Evolutionary conservation across 352 stramenopile species (phyloP).

Genomic region (Thalassiosira mediterranea): DNA sequence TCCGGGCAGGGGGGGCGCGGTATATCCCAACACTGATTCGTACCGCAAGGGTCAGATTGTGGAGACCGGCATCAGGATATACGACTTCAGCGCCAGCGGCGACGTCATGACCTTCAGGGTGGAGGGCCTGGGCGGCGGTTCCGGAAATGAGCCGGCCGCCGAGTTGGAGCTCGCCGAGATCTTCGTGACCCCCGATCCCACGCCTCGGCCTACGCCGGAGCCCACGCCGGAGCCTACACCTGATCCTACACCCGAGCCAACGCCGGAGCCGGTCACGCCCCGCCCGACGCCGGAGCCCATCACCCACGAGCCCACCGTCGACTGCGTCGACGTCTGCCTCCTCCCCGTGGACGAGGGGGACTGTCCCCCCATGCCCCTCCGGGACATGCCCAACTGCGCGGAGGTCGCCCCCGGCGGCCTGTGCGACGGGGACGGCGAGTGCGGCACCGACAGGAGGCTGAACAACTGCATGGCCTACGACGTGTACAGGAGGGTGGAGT

Average conservation of each 20-base stretch:
- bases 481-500: slow-evolving; percentile 35
- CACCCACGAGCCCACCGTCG: not conserved
- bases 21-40: slow-evolving; percentile 56
- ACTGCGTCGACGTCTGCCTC: slow-evolving; percentile 35
- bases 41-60: slow-evolving; percentile 35
- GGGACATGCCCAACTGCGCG: slow-evolving; percentile 24
- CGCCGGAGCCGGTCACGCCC: slow-evolving; percentile 1
- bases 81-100: slow-evolving; percentile 23
- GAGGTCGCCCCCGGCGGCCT: slow-evolving; percentile 19
- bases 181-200: too few relatives aligned
- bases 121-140: slow-evolving; percentile 3
- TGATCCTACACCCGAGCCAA: slow-evolving; percentile 3
- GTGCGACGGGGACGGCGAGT: slow-evolving; percentile 41
- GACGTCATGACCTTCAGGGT: slow-evolving; percentile 45
- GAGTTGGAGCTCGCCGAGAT: too few relatives aligned
- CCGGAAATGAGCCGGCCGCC: not conserved
- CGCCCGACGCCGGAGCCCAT: slow-evolving; percentile 8
- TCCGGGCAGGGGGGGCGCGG: not conserved
- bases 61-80: slow-evolving; percentile 44
- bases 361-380: slow-evolving; percentile 10
- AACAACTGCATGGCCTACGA: slow-evolving; percentile 42
- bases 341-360: slow-evolving; percentile 15
- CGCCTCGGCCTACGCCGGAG: not conserved
- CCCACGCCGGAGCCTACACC: not conserved
- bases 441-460: slow-evolving; percentile 26